A percentile compares a stretch with the other conserved stretches of the same genome.
Evolutionary conservation across 345 rosid genomes (phyloP).

Genomic region (Jatropha curcas): DNA sequence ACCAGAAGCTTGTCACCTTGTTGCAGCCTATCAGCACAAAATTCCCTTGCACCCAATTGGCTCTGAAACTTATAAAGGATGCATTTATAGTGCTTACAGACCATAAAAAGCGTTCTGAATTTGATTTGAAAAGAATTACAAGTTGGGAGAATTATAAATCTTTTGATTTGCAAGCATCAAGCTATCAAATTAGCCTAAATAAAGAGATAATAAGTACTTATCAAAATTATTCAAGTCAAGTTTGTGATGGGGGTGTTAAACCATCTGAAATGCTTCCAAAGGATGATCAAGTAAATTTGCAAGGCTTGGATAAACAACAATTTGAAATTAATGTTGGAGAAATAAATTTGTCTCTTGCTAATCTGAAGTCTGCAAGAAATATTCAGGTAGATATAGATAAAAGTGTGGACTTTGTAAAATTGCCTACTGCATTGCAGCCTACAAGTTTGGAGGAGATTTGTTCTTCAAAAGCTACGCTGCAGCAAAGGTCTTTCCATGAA

Average conservation of each 20-base stretch:
- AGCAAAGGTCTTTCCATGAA: slow-evolving; percentile 12
- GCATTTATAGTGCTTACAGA: slow-evolving; percentile 21
- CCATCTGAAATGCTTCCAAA: neutral
- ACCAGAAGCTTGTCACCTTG: slow-evolving; percentile 22
- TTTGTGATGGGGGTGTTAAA: neutral
- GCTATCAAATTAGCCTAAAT: neutral
- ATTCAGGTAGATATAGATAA: neutral
- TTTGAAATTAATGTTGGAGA: neutral
- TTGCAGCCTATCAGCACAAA: slow-evolving; percentile 24
- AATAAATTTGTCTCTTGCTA: neutral
- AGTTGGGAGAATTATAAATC: slow-evolving; percentile 12
- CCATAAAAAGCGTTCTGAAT: slow-evolving; percentile 13
- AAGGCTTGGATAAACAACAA: neutral
- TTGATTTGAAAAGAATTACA: slow-evolving; percentile 16
- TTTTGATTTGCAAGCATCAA: slow-evolving; percentile 8
- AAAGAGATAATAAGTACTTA: neutral
- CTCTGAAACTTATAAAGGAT: slow-evolving; percentile 15
- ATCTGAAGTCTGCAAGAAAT: slow-evolving; percentile 2
- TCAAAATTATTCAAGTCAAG: neutral
- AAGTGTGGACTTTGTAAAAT: neutral
- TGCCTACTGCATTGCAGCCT: slow-evolving; percentile 1
- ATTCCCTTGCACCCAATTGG: slow-evolving; percentile 19
- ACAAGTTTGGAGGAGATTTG: neutral
- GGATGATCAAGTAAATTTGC: neutral
- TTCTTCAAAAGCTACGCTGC: neutral